Evolutionary conservation across 495 filamentous ascomycete genomes (phyloP), one percentile per base, ranked within the genome.

Genomic region (Aspergillus affinis): DNA sequence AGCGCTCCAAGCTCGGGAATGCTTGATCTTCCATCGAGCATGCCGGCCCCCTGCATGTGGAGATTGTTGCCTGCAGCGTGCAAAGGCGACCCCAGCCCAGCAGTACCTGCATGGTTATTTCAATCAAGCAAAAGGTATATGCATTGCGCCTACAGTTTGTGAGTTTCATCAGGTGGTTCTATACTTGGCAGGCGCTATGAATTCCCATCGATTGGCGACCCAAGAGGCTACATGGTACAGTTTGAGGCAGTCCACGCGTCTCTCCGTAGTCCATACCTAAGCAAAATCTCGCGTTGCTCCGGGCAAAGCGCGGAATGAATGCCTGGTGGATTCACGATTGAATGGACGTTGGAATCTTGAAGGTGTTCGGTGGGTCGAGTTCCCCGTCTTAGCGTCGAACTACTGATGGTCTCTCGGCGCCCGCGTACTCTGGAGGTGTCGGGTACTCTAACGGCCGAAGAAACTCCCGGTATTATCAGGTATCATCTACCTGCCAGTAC

Each of bases 261-360:
- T 13, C 8, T 15, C 36, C 36, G 2, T 41, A 4, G 9, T 17
- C 36, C 36, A 54, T 54, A 27, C 51, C 29, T n/a, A 12, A 41
- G 51, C 36, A 54, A 44, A 27, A 54, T 41, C 21, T 32, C 29
- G 15, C 17, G 51, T 54, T 54, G 51, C 51, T 41, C 30, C 18
- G 19, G 29, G 41, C 50, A 18, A 52, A 18, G 50, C 21, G 30
- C 10, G 36, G 36, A 18, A 54, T 54, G 36, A 41, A 41, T 41
- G 36, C 36, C 9, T 41, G 30, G 30, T 32, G 30, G 30, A 6
- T 8, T 32, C 30, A 12, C 10, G 30, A 32, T 32, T 41, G 36
- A 41, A 15, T 15, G 36, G 13, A 13, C 6, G 36, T 41, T 41
- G 36, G 36, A 41, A 41, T 41, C 36, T 15, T 10, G 36, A 4